Conservation (phyloP, 208 protist species). For the Leishmania aethiopica region DNA sequence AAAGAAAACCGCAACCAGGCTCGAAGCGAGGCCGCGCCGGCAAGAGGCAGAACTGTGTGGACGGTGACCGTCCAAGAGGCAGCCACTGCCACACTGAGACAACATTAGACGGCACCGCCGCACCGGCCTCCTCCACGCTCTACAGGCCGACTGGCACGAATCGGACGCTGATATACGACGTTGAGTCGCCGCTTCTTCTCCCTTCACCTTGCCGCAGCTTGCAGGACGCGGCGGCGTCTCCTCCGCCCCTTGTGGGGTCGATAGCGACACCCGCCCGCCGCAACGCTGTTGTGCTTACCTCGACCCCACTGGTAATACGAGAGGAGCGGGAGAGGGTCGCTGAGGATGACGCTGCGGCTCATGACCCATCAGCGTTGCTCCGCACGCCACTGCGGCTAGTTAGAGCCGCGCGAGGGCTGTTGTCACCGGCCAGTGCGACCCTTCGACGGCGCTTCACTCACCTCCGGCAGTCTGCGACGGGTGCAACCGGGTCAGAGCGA, state of each 20-base stretch:
- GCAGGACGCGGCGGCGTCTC: constrained; percentile 1
- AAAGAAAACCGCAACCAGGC: background rate
- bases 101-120: background rate
- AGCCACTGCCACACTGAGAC: background rate
- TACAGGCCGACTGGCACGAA: constrained; percentile 1
- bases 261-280: constrained; percentile 26
- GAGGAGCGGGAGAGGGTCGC: constrained; percentile 5
- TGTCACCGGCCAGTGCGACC: constrained; percentile 22
- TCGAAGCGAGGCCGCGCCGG: constrained; percentile 12
- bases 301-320: constrained; percentile 42
- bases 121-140: background rate
- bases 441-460: constrained; percentile 50
- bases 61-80: background rate
- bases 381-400: constrained; percentile 19
- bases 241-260: background rate
- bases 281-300: constrained; percentile 30
- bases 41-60: background rate
- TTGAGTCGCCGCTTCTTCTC: background rate
- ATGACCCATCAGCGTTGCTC: background rate
- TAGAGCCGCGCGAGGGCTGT: constrained; percentile 20
- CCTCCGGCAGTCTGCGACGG: constrained; percentile 45
- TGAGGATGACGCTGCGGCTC: background rate
- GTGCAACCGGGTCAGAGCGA: background rate
- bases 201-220: background rate
- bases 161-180: constrained; percentile 22